These are phyloP conservation scores for Anisodus tanguticus DNA, from an alignment of 257 asterid species.

Conservation along the genomic window DNA sequence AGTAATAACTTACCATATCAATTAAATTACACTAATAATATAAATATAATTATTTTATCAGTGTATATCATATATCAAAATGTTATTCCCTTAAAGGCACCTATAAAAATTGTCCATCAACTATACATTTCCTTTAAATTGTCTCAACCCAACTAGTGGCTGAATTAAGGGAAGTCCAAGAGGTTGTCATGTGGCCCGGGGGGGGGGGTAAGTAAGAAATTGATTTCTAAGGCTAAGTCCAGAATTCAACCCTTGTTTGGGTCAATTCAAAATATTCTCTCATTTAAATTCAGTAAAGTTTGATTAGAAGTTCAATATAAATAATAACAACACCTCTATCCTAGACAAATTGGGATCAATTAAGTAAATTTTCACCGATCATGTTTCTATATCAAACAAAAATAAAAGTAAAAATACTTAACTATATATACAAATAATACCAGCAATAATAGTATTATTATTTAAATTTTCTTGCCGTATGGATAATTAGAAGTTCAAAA, in stretches of 20 bases:
- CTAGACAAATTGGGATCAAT: neutral
- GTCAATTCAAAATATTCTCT: neutral
- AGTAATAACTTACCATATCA: neutral
- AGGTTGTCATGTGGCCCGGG: neutral
- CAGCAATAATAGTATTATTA: too few relatives aligned
- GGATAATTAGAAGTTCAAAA: neutral
- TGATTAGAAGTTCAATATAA: neutral
- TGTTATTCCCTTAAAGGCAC: neutral
- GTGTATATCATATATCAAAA: neutral
- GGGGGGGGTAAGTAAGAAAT: neutral
- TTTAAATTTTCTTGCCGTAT: too few relatives aligned
- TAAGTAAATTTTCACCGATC: neutral
- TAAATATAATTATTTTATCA: too few relatives aligned
- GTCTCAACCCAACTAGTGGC: conserved; percentile 1
- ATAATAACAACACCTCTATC: neutral
- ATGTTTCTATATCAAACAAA: too few relatives aligned
- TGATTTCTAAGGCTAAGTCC: too few relatives aligned
- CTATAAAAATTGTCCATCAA: neutral
- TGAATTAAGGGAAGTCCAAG: neutral
- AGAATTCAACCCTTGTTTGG: neutral
- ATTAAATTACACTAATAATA: too few relatives aligned
- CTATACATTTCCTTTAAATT: neutral
- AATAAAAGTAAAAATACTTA: too few relatives aligned
- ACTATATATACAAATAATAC: too few relatives aligned
- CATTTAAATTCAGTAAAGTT: neutral